These are phyloP conservation scores for Claviceps fusiformis DNA, from an alignment of 2,329 filamentous ascomycete genomes.

Conservation along the genomic window DNA sequence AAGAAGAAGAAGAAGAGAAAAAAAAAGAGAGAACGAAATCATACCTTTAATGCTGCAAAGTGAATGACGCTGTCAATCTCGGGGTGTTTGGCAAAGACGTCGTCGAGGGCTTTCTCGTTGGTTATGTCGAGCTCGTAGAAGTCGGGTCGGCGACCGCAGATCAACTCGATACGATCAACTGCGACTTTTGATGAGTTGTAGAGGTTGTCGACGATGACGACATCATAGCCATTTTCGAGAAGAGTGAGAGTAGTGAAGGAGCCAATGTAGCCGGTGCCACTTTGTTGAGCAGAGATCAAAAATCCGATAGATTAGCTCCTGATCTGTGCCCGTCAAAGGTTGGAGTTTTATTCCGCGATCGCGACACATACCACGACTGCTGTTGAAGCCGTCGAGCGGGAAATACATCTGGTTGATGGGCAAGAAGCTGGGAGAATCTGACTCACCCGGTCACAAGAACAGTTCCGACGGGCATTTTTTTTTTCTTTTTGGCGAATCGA, in stretches of 20 bases:
- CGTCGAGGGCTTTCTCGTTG: constrained; percentile 68
- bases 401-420: background rate
- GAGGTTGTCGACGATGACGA: constrained; percentile 89
- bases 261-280: constrained; percentile 97
- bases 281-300: constrained; percentile 4
- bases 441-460: constrained; percentile 81
- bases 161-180: constrained; percentile 87
- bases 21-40: background rate
- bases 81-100: constrained; percentile 77
- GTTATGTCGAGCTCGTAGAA: constrained; percentile 86
- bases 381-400: background rate
- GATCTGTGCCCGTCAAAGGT: background rate
- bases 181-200: constrained; percentile 93
- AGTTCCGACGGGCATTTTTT: constrained; percentile 63
- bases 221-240: constrained; percentile 87
- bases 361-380: background rate
- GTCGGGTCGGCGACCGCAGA: constrained; percentile 72
- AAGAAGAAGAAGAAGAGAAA: background rate
- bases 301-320: constrained; percentile 9
- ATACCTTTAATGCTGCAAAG: constrained; percentile 90
- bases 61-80: constrained; percentile 97
- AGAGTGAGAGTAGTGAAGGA: constrained; percentile 91
- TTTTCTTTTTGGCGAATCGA: constrained; percentile 9
- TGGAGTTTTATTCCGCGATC: background rate
- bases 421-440: background rate